These are phyloP conservation scores for Triticum turgidum DNA, from an alignment of 176 grass and related monocot genomes.

Conservation along the genomic window DNA sequence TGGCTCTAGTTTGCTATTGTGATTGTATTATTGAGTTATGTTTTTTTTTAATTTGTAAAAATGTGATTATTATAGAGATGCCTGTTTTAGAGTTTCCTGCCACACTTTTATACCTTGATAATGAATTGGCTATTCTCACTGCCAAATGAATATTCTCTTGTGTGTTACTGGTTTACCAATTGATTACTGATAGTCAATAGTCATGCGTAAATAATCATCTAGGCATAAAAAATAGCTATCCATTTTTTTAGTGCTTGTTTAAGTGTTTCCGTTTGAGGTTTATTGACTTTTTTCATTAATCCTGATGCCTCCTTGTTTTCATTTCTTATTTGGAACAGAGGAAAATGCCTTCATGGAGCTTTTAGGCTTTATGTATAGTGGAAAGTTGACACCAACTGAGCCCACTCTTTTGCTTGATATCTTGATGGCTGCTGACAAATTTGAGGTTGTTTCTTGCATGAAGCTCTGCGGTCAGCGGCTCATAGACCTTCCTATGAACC, in stretches of 20 bases:
- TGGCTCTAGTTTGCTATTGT: not conserved
- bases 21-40: not conserved
- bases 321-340: slow-evolving; percentile 53
- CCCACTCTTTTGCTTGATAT: not conserved
- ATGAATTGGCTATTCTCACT: not conserved
- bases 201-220: not conserved
- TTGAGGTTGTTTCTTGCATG: slow-evolving; percentile 6
- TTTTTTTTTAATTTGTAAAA: not conserved
- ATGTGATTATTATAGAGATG: not conserved
- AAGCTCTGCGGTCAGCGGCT: not conserved
- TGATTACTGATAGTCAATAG: not conserved
- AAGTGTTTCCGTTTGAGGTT: not conserved
- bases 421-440: slow-evolving; percentile 2
- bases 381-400: not conserved
- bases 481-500: not conserved
- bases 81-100: not conserved
- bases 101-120: not conserved
- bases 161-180: not conserved
- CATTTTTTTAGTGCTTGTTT: not conserved
- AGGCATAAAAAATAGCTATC: not conserved
- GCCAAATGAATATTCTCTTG: not conserved
- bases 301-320: not conserved
- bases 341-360: slow-evolving; percentile 79
- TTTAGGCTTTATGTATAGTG: slow-evolving; percentile 1
- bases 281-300: not conserved